Evolutionary conservation across 441 rosid species (phyloP).

Genomic region (Breynia disticha): DNA sequence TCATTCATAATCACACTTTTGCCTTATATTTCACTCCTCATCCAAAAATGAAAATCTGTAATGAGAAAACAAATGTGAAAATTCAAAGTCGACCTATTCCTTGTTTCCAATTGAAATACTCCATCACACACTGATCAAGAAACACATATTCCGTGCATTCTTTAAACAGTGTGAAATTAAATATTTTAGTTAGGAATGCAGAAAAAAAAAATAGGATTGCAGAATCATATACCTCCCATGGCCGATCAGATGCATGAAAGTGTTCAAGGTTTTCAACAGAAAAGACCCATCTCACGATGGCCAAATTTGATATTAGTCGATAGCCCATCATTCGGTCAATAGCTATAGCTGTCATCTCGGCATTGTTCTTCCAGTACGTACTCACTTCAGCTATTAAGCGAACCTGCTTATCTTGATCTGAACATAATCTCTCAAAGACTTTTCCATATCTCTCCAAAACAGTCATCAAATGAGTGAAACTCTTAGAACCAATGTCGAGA

Average conservation of each 20-base stretch:
- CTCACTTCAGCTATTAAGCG: constrained; percentile 76
- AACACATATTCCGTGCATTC: background rate
- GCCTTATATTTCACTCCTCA: too few species aligned
- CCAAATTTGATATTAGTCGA: constrained; percentile 87
- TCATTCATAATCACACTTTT: too few species aligned
- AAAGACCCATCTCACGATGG: constrained; percentile 95
- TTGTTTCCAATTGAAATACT: background rate
- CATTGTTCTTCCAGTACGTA: constrained; percentile 78
- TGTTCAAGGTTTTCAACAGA: constrained; percentile 66
- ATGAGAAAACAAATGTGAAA: background rate
- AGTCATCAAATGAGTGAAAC: constrained; percentile 95
- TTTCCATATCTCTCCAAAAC: constrained; percentile 94
- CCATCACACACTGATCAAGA: background rate
- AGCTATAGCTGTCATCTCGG: constrained; percentile 81
- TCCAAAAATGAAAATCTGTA: background rate
- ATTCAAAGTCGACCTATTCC: background rate
- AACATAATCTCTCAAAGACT: constrained; percentile 64
- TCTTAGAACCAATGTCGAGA: constrained; percentile 93
- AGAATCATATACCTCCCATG: constrained; percentile 74
- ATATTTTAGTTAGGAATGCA: background rate
- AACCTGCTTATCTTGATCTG: constrained; percentile 78
- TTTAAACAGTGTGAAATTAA: background rate
- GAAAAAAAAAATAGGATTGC: background rate
- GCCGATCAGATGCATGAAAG: constrained; percentile 78
- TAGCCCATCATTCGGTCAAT: constrained; percentile 99